A percentile compares a stretch with the other conserved stretches of the same genome.
These are phyloP conservation scores for Dothistroma septosporum DNA, from an alignment of 2,329 filamentous ascomycete species.

Conservation along the genomic window DNA sequence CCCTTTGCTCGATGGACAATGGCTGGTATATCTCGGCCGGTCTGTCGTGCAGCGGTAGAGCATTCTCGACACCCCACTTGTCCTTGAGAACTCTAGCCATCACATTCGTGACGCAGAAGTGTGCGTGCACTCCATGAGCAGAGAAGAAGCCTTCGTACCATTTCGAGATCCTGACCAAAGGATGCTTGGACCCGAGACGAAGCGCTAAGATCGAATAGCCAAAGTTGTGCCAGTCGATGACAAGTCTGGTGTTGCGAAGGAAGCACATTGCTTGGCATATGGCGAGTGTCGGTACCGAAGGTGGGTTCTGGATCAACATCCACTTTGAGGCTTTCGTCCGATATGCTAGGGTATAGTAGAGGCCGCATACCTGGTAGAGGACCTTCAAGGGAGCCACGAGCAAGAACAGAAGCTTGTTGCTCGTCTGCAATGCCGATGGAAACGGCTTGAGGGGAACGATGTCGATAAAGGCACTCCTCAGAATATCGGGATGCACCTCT, in stretches of 20 bases:
- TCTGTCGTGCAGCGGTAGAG: conserved; percentile 75
- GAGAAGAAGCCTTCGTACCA: conserved; percentile 74
- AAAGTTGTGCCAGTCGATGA: conserved; percentile 99
- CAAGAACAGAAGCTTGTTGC: conserved; percentile 69
- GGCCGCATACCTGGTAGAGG: conserved; percentile 69
- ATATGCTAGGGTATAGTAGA: conserved; percentile 72
- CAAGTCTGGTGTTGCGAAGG: conserved; percentile 71
- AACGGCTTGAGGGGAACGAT: conserved; percentile 67
- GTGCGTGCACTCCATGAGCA: conserved; percentile 55
- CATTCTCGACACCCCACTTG: conserved; percentile 59
- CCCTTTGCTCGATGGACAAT: conserved; percentile 47
- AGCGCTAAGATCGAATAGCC: conserved; percentile 85
- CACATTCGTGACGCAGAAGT: conserved; percentile 83
- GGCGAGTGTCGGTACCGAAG: conserved; percentile 84
- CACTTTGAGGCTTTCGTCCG: conserved; percentile 69
- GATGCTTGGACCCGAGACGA: conserved; percentile 60
- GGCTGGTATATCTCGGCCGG: conserved; percentile 80
- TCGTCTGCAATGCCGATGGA: conserved; percentile 62
- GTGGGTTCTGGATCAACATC: conserved; percentile 90
- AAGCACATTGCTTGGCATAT: conserved; percentile 69
- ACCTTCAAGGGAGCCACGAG: conserved; percentile 79
- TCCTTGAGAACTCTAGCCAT: conserved; percentile 72
- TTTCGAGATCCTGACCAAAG: conserved; percentile 71
- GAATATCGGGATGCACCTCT: conserved; percentile 71
- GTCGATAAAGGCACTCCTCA: conserved; percentile 63